phyloP scores from a whole-genome alignment of 1,284 basidiomycete species.

The Puccinia coronata region DNA sequence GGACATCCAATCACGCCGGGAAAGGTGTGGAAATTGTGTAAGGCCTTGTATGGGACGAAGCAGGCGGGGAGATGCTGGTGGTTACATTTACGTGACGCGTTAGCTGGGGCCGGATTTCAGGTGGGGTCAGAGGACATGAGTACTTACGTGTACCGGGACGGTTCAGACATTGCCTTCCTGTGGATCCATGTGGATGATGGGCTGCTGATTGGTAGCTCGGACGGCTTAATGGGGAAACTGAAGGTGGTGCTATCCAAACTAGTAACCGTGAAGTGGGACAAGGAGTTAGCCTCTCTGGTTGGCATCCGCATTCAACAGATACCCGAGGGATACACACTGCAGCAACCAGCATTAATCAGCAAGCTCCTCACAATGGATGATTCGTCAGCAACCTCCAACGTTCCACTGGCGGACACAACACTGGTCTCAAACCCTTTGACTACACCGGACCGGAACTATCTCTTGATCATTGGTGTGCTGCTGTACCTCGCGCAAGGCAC shows the following conservation, averaged over 20 bases:
- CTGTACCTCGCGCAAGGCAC: not conserved
- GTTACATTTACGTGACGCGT: not conserved
- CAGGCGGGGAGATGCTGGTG: not conserved
- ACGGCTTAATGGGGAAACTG: not conserved
- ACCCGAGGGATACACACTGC: not conserved
- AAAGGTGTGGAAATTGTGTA: too few relatives aligned
- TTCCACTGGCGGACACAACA: not conserved
- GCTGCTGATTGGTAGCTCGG: not conserved
- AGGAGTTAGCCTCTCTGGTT: not conserved
- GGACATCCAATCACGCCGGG: not conserved
- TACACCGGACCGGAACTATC: not conserved
- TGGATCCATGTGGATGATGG: not conserved
- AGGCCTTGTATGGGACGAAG: conserved; percentile 22
- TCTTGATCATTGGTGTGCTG: not conserved
- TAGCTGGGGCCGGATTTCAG: not conserved
- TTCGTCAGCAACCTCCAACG: too few relatives aligned
- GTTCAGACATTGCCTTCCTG: not conserved
- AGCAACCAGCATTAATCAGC: not conserved
- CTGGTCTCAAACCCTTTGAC: not conserved
- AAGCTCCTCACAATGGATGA: not conserved
- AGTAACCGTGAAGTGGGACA: too few relatives aligned
- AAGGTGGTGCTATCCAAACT: not conserved
- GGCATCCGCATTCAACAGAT: not conserved
- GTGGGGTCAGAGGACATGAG: not conserved
- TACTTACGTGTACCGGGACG: not conserved